Base-by-base conservation (phyloP, 352 stramenopile genomes). In the Pythium pyrilobum region DNA sequence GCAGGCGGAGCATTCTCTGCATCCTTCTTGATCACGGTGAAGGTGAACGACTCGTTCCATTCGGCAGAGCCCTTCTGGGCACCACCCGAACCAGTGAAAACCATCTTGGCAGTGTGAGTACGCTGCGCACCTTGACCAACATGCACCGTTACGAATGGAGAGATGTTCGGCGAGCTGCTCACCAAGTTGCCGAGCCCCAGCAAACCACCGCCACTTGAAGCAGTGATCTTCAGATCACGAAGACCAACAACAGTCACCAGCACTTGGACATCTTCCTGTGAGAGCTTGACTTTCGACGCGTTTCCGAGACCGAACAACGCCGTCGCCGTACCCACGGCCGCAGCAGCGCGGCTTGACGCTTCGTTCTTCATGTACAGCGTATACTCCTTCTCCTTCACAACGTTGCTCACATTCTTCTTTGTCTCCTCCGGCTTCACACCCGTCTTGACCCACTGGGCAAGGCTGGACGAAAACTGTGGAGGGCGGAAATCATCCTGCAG, bases 41-140 rank as follows among this genome's bases (percentile, higher is more conserved):
- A 90, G 32, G 84, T 92, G 25, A 95, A 89, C 48, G 80, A 87
- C 52, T 95, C 81, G 47, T 83, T 77, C 81, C 82, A 95, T 40
- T 75, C 66, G 12, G 75, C 76, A 75, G 38, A 33, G 68, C 59
- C 45, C 73, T 71, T 61, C 74, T 87, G 66, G 71, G 78, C 18
- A 52, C 74, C 25, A 4, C 45, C 52, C 11, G 41, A 27, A 15
- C 56, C 51, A 1, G 46, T 51, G 45, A 87, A 88, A 18, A 52
- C 66, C 56, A 88, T 87, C 59, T 89, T 89, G 6, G 70, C 63
- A 24, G 70, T 81, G 50, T 87, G 87, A 31, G 84, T 95, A 18
- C 63, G 60, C 34, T 79, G 85, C n/a, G 54, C 67, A n/a, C 68
- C 77, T 56, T 82, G 72, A n/a, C 72, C 84, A 8, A 92, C 72